Conservation (phyloP, 2,329 filamentous ascomycete genomes). For the Alternaria sp. region DNA sequence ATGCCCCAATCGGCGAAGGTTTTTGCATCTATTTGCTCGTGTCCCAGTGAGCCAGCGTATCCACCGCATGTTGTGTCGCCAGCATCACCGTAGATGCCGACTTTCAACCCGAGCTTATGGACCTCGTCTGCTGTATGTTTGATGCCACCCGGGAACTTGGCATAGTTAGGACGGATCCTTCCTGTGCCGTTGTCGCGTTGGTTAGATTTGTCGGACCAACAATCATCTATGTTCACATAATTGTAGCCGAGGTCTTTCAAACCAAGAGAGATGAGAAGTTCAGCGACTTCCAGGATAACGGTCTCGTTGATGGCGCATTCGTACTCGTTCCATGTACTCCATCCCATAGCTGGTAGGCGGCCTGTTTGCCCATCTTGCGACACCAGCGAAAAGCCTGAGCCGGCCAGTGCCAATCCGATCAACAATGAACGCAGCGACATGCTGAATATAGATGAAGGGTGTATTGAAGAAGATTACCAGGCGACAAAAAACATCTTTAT, state of each 20-base stretch:
- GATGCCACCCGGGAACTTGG: slow-evolving; percentile 65
- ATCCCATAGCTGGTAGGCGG: slow-evolving; percentile 28
- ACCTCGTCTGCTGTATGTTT: slow-evolving; percentile 59
- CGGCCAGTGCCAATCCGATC: background rate
- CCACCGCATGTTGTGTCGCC: slow-evolving; percentile 60
- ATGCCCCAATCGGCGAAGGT: slow-evolving; percentile 55
- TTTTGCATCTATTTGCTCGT: slow-evolving; percentile 63
- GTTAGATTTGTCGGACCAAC: slow-evolving; percentile 58
- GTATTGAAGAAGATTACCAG: background rate
- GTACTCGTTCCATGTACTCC: slow-evolving; percentile 32
- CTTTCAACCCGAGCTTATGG: slow-evolving; percentile 63
- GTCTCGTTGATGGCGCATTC: slow-evolving; percentile 29
- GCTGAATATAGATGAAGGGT: background rate
- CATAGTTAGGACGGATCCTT: slow-evolving; percentile 55
- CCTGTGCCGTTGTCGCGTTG: slow-evolving; percentile 38
- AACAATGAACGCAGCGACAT: slow-evolving; percentile 2
- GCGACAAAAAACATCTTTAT: background rate
- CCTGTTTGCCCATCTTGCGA: slow-evolving; percentile 21
- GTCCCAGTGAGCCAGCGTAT: slow-evolving; percentile 63
- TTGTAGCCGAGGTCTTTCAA: slow-evolving; percentile 25
- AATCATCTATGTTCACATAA: slow-evolving; percentile 67
- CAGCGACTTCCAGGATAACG: slow-evolving; percentile 23
- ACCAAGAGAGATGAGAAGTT: slow-evolving; percentile 24
- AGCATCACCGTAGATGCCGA: slow-evolving; percentile 67
- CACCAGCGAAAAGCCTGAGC: slow-evolving; percentile 2